Base-by-base conservation (phyloP, 228 moss, liverwort and hornwort genomes). In the Sphagnum fallax region DNA sequence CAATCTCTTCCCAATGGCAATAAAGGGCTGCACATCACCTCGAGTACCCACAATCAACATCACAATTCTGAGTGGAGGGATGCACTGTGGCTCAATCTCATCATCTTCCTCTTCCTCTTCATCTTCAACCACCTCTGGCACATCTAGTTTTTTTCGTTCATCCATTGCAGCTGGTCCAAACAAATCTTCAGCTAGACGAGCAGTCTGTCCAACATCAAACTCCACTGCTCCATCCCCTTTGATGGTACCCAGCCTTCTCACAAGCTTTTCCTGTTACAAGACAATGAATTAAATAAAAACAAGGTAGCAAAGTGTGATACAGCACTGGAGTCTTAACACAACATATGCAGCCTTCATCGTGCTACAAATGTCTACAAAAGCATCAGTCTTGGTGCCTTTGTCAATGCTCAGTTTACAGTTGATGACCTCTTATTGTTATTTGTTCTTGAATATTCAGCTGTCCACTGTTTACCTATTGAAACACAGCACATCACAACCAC, bases 41-140 rank as follows among this genome's bases (percentile, higher is more conserved):
- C 93, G 83, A 49, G 98, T 98, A 53, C 98, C 98, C 52, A 93
- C 98, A 66, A 98, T 98, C 61, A 98, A 91, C 89, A 98, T 93
- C 9, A 98, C 98, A 70, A 98, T 90, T 72, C 78, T 88, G 51
- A 98, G 73, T 12, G 93, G 98, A 66, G 88, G 98, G 64, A 93
- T 72, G 70, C 77, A 64, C 65, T 52, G 71, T 5, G 59, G 52
- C 32, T 75, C 73, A 49, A 32, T 61, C 52, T 80, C 78, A 13
- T 76, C 75, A 13, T 74, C 82, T 65, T 78, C 90, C 59, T 13
- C 67, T 32, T 32, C 32, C 59, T 13, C 67, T 32, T 32, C 32
- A 32, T 32, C 32, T 32, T 32, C 32, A 32, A 32, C 32, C 32
- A 32, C 32, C 32, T 32, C 32, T 8, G 18, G 32, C n/a, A 73